Evolutionary conservation across 768 basidiomycete species (phyloP).

Genomic region (Ramaria sp.): DNA sequence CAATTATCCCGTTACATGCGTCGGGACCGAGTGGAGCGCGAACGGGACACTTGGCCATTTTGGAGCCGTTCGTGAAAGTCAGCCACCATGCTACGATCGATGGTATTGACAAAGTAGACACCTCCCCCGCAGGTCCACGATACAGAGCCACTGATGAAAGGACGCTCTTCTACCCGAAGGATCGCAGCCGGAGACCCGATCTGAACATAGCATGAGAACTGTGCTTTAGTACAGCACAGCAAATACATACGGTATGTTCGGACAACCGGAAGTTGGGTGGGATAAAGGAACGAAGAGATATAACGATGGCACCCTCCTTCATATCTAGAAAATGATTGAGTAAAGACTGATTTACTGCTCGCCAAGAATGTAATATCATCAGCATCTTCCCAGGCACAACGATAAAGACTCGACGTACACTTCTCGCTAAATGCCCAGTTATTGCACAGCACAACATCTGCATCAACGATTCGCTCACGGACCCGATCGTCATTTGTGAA

Average conservation of each 20-base stretch:
- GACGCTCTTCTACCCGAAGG: slow-evolving; percentile 60
- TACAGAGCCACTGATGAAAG: slow-evolving; percentile 63
- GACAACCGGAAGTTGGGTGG: slow-evolving; percentile 67
- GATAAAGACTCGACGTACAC: slow-evolving; percentile 39
- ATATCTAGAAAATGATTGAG: slow-evolving; percentile 87
- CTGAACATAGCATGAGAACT: slow-evolving; percentile 24
- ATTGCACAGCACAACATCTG: slow-evolving; percentile 88
- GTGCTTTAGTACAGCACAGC: slow-evolving; percentile 4
- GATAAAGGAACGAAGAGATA: slow-evolving; percentile 83
- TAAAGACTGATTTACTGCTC: slow-evolving; percentile 74
- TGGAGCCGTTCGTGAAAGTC: slow-evolving; percentile 2
- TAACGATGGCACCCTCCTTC: slow-evolving; percentile 84
- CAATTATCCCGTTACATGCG: not conserved
- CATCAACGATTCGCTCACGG: slow-evolving; percentile 58
- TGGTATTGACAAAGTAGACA: slow-evolving; percentile 64
- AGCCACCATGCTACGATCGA: slow-evolving; percentile 37
- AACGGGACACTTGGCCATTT: not conserved
- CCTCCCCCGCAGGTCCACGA: slow-evolving; percentile 73
- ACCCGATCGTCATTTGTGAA: slow-evolving; percentile 66
- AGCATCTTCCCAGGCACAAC: not conserved
- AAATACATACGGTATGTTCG: slow-evolving; percentile 62
- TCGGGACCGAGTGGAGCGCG: not conserved
- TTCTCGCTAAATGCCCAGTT: slow-evolving; percentile 76
- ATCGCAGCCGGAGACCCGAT: slow-evolving; percentile 75
- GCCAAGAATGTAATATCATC: not conserved